These are phyloP conservation scores for Malbranchea zuffiana DNA, from an alignment of 2,329 filamentous ascomycete species.

Conservation along the genomic window DNA sequence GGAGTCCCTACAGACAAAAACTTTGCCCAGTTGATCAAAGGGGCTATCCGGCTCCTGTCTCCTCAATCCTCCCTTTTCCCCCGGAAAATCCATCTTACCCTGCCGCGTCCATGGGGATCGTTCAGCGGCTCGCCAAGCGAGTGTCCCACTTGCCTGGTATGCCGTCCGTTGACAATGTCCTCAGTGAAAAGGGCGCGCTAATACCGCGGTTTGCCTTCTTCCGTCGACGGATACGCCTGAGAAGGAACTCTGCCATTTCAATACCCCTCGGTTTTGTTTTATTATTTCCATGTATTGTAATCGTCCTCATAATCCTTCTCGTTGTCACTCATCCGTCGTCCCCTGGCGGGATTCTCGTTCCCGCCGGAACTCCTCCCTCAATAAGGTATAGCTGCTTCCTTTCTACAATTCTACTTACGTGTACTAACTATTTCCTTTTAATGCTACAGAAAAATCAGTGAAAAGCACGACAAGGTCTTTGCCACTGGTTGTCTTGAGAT, in stretches of 20 bases:
- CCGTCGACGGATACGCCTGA: constrained; percentile 72
- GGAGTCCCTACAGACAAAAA: not conserved
- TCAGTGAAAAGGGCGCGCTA: constrained; percentile 33
- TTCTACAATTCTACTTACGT: not conserved
- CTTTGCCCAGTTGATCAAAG: not conserved
- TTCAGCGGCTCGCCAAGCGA: constrained; percentile 44
- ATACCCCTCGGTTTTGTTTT: constrained; percentile 87
- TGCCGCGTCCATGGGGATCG: constrained; percentile 40
- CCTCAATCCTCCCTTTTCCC: not conserved
- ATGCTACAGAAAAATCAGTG: constrained; percentile 71
- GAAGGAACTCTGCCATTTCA: constrained; percentile 83
- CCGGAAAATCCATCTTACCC: not conserved
- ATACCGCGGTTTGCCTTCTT: constrained; percentile 63
- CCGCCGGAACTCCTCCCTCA: constrained; percentile 73
- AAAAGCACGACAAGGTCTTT: constrained; percentile 95
- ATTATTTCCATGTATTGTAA: constrained; percentile 80
- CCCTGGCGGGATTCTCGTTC: constrained; percentile 71
- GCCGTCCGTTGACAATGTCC: constrained; percentile 36
- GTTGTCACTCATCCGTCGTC: constrained; percentile 81
- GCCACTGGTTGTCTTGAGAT: constrained; percentile 71
- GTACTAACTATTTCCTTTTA: constrained; percentile 5
- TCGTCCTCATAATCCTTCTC: constrained; percentile 80
- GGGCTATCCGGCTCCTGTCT: not conserved
- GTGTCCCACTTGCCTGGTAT: constrained; percentile 37
- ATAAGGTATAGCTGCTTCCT: constrained; percentile 58